These are phyloP conservation scores for Chrysanthemum makinoi DNA, from an alignment of 129 eudicot species.

Conservation along the genomic window DNA sequence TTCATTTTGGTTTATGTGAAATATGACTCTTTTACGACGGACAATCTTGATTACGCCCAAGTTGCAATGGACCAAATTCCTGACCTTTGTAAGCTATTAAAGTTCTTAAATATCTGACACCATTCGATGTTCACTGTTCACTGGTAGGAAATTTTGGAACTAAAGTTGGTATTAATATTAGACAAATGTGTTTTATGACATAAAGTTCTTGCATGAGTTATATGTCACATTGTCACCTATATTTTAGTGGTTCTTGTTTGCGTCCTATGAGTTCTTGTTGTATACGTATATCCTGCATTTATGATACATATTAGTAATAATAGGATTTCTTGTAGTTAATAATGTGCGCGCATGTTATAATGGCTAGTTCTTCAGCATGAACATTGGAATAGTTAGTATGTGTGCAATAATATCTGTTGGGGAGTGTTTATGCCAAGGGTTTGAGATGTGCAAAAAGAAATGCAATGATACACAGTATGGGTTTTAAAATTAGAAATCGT, in stretches of 20 bases:
- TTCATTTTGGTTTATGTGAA: not conserved
- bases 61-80: not conserved
- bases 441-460: too few species aligned
- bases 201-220: not conserved
- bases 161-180: not conserved
- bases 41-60: not conserved
- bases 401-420: not conserved
- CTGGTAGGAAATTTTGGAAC: slow-evolving; percentile 12
- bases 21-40: not conserved
- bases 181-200: not conserved
- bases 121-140: not conserved
- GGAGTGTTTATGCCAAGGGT: not conserved
- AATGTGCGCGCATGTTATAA: slow-evolving; percentile 3
- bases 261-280: not conserved
- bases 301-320: slow-evolving; percentile 3
- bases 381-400: slow-evolving; percentile 7
- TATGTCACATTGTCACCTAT: not conserved
- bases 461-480: too few species aligned
- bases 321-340: not conserved
- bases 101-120: not conserved
- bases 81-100: not conserved
- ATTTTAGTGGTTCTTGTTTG: not conserved
- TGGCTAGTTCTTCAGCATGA: not conserved
- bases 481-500: not conserved
- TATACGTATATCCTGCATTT: slow-evolving; percentile 1